A percentile compares a stretch with the other conserved stretches of the same genome.
Conservation (phyloP, 169 alveolate species). For the Plasmodium chabaudi region DNA sequence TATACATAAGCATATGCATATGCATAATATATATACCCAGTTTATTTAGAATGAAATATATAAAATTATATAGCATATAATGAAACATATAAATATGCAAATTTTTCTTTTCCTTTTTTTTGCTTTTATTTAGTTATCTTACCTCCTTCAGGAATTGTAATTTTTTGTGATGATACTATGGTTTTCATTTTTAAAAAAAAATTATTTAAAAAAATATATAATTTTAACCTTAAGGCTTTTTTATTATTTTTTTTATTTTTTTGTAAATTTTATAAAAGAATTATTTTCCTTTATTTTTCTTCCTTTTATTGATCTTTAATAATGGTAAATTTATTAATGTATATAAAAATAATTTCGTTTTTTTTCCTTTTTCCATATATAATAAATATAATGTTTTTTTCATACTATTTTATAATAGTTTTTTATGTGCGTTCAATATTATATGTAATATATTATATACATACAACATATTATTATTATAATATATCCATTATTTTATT, state of each 20-base stretch:
- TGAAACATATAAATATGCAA: too few species aligned
- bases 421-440: too few species aligned
- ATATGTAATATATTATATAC: too few species aligned
- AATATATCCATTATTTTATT: too few species aligned
- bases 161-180: conserved; percentile 79
- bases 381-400: neutral
- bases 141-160: conserved; percentile 86
- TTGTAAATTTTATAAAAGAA: neutral
- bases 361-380: neutral
- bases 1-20: too few species aligned
- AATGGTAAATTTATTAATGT: neutral
- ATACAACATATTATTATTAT: too few species aligned
- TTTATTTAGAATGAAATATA: too few species aligned
- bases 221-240: neutral
- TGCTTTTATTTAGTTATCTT: conserved; percentile 6
- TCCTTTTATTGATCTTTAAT: neutral
- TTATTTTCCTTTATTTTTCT: neutral
- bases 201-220: conserved; percentile 8
- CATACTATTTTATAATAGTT: neutral
- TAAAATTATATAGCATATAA: too few species aligned
- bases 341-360: neutral
- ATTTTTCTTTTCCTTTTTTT: neutral
- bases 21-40: too few species aligned
- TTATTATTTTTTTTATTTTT: neutral
- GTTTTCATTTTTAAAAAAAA: conserved; percentile 81